Evolutionary conservation across 2,329 filamentous ascomycete genomes (phyloP).

Genomic region (Microdochium paspali): DNA sequence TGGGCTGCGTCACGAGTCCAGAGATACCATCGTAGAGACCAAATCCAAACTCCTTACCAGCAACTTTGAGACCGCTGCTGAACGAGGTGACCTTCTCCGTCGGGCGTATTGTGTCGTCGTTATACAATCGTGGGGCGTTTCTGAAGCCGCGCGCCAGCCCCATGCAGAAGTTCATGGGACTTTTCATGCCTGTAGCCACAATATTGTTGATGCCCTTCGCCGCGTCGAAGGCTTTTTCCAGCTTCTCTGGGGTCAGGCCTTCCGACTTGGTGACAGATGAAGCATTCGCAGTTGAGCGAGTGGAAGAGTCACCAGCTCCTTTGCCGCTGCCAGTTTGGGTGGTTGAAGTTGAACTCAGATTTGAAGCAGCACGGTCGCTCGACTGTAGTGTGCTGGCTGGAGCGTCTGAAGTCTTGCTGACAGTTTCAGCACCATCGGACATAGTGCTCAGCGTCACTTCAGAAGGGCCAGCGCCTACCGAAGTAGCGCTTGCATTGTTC

Average conservation of each 20-base stretch:
- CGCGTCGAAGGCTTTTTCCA: slow-evolving; percentile 35
- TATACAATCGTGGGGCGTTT: slow-evolving; percentile 77
- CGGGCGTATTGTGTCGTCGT: slow-evolving; percentile 73
- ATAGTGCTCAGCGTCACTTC: not conserved
- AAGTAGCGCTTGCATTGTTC: not conserved
- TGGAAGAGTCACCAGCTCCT: not conserved
- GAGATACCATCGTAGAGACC: slow-evolving; percentile 77
- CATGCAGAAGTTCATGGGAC: slow-evolving; percentile 77
- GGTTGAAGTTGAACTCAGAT: not conserved
- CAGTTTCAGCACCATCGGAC: not conserved
- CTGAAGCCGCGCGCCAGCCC: slow-evolving; percentile 79
- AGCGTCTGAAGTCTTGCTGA: not conserved
- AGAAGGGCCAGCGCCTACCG: not conserved
- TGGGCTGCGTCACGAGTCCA: slow-evolving; percentile 70
- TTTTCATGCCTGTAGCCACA: slow-evolving; percentile 64
- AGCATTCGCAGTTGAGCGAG: not conserved
- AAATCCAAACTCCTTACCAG: slow-evolving; percentile 67
- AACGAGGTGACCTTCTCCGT: slow-evolving; percentile 71
- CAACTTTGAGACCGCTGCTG: slow-evolving; percentile 65
- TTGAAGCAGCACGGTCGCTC: not conserved
- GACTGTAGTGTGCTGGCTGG: not conserved
- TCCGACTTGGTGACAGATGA: not conserved
- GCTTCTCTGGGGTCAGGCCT: not conserved
- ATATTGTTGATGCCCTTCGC: slow-evolving; percentile 36
- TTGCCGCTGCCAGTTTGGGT: not conserved